phyloP scores from a whole-genome alignment of 768 basidiomycete species.

The Kondoa malvinella region DNA sequence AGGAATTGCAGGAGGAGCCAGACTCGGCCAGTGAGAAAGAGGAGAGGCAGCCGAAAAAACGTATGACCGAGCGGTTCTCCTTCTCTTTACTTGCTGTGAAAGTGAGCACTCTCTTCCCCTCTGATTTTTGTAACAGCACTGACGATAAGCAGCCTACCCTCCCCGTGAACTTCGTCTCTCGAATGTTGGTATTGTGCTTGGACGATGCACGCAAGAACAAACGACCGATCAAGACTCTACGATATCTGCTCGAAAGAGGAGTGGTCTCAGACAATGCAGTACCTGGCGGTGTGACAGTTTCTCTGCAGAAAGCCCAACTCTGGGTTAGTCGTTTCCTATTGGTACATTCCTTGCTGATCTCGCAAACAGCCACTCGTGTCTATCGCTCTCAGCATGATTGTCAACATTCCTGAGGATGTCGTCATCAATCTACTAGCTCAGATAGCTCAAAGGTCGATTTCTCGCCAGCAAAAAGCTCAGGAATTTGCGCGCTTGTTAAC shows the following conservation, averaged over 20 bases:
- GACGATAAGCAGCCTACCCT: constrained; percentile 2
- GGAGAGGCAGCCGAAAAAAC: background rate
- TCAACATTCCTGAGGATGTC: background rate
- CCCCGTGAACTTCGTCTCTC: background rate
- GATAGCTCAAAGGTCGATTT: background rate
- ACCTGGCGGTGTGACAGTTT: background rate
- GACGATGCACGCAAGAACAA: background rate
- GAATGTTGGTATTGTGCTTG: background rate
- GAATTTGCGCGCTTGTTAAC: background rate
- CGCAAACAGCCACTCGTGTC: background rate
- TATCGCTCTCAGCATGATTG: background rate
- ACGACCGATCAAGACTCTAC: background rate
- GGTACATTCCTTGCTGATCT: background rate
- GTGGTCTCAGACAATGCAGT: background rate
- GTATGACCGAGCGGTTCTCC: background rate
- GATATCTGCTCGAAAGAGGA: background rate
- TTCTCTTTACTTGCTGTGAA: background rate
- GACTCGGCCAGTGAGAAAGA: background rate
- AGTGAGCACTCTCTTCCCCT: background rate
- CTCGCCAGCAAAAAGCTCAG: background rate
- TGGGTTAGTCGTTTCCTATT: constrained; percentile 1
- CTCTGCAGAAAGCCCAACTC: background rate
- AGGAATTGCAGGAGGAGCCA: background rate
- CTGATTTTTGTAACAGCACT: constrained; percentile 2
- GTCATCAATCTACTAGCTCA: background rate